phyloP scores from a whole-genome alignment of 78 protist species.

The Mastigamoeba balamuthi region DNA sequence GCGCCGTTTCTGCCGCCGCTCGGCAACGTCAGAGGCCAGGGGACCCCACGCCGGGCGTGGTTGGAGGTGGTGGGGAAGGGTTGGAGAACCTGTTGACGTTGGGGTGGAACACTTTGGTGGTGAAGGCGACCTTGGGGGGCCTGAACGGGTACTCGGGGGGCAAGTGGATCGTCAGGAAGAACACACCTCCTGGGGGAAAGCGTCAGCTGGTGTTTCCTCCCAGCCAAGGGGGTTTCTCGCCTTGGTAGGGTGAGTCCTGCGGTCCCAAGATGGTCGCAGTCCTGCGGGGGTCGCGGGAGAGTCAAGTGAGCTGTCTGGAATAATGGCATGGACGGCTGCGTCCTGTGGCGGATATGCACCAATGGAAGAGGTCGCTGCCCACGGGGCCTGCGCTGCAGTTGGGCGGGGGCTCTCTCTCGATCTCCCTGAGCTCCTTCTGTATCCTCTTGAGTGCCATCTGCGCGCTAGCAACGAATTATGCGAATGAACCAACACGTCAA shows the following conservation, averaged over 20 bases:
- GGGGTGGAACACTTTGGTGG: background rate
- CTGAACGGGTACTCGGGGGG: conserved; percentile 96
- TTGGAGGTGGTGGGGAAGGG: no score
- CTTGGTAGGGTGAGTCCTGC: conserved; percentile 57
- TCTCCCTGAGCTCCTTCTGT: conserved; percentile 76
- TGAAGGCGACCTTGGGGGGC: conserved; percentile 78
- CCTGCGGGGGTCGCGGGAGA: no score
- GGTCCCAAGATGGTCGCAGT: conserved; percentile 59
- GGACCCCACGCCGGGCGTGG: no score
- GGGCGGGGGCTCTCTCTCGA: conserved; percentile 85
- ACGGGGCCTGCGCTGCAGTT: conserved; percentile 89
- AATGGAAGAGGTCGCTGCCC: conserved; percentile 82
- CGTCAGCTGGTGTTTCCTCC: no score
- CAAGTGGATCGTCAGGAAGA: conserved; percentile 74
- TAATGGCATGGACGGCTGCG: no score
- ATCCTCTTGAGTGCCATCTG: no score
- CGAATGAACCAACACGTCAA: no score
- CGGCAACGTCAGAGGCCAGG: no score
- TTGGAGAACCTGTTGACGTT: conserved; percentile 91
- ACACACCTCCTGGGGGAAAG: conserved; percentile 81
- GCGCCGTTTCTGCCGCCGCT: conserved; percentile 81
- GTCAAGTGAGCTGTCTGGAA: no score
- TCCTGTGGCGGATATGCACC: conserved; percentile 89
- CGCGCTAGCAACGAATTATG: no score
- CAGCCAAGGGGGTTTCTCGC: no score